Evolutionary conservation across 371 early-diverging fungal genomes (phyloP).

Genomic region (Massospora cicadina): DNA sequence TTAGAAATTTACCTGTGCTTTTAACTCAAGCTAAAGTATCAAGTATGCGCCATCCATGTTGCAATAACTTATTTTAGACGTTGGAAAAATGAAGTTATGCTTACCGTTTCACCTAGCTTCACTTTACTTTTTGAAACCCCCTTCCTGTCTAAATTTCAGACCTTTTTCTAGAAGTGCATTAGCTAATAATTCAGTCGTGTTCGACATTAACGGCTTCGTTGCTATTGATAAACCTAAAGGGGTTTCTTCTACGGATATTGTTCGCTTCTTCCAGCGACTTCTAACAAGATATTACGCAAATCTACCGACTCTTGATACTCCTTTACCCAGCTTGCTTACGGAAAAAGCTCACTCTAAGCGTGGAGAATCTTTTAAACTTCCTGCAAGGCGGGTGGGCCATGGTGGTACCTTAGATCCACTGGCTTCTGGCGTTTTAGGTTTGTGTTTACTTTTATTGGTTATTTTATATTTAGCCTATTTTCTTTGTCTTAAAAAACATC

Average conservation of each 20-base stretch:
- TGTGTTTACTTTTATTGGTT: background rate
- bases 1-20: too few relatives aligned
- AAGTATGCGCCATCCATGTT: too few relatives aligned
- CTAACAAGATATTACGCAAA: background rate
- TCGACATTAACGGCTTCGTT: conserved; percentile 5
- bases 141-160: too few relatives aligned
- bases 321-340: background rate
- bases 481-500: too few relatives aligned
- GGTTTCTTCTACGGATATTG: background rate
- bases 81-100: too few relatives aligned
- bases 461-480: background rate
- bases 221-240: conserved; percentile 6
- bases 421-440: conserved; percentile 31
- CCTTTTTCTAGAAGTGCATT: too few relatives aligned
- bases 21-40: too few relatives aligned
- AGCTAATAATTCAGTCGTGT: too few relatives aligned
- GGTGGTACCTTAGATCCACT: conserved; percentile 43
- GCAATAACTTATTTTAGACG: too few relatives aligned
- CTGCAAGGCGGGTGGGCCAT: conserved; percentile 23
- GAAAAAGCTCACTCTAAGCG: background rate
- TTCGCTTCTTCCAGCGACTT: background rate
- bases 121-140: too few relatives aligned
- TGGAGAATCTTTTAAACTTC: background rate
- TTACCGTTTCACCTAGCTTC: too few relatives aligned
- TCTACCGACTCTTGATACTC: background rate